Percentiles rank a stretch among this genome's conserved stretches.
phyloP scores from a whole-genome alignment of 2,329 filamentous ascomycete species.

The Beauveria asiatica region DNA sequence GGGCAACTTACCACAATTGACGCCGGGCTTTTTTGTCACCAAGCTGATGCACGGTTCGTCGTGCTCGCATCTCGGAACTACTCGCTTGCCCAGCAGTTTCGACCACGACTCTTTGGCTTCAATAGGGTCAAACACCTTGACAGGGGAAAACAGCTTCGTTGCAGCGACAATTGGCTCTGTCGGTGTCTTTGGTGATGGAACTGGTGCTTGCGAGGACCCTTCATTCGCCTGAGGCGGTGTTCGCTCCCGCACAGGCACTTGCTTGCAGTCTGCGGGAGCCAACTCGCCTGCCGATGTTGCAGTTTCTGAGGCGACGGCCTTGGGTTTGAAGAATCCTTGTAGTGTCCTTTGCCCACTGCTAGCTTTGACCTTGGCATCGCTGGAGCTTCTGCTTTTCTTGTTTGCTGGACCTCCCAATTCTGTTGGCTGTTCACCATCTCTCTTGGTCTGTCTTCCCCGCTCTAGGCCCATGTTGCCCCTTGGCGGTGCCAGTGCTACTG shows the following conservation, averaged over 20 bases:
- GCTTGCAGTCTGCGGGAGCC: neutral
- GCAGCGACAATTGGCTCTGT: neutral
- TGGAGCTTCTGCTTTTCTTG: conserved; percentile 28
- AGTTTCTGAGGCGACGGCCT: conserved; percentile 17
- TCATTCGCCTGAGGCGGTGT: neutral
- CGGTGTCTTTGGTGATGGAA: neutral
- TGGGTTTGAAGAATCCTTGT: conserved; percentile 72
- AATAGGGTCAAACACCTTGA: conserved; percentile 56
- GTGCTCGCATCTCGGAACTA: conserved; percentile 76
- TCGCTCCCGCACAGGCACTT: neutral
- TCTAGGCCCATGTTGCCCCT: neutral
- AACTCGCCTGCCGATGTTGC: neutral
- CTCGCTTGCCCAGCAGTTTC: conserved; percentile 68
- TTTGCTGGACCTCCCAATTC: conserved; percentile 20
- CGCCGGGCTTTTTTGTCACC: conserved; percentile 79
- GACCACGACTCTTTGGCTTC: conserved; percentile 76
- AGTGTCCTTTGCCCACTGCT: conserved; percentile 46
- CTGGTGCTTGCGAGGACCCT: neutral
- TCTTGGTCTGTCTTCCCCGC: conserved; percentile 16
- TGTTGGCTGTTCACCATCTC: conserved; percentile 16
- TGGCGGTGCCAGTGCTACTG: neutral
- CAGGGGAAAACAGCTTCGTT: conserved; percentile 15
- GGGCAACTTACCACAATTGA: conserved; percentile 57
- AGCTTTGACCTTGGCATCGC: conserved; percentile 20
- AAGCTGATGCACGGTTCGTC: conserved; percentile 76